Conservation (phyloP, 306 rosid genomes). For the Quercus aquifolioides region DNA sequence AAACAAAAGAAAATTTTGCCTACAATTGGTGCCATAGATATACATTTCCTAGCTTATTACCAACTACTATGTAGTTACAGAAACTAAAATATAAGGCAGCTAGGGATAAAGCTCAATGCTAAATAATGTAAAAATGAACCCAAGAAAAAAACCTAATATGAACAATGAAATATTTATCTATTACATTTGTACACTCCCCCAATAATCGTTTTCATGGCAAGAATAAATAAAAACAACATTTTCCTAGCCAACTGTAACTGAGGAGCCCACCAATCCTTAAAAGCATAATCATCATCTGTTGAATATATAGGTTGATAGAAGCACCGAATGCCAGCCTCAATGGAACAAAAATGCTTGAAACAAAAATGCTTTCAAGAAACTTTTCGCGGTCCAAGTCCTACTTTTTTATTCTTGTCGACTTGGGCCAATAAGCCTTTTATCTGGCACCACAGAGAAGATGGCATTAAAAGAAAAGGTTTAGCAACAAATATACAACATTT, state of each 20-base stretch:
- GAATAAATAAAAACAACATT: constrained; percentile 28
- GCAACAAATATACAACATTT: neutral
- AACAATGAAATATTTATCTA: constrained; percentile 23
- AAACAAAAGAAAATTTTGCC: neutral
- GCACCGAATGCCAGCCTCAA: neutral
- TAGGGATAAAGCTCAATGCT: neutral
- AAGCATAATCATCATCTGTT: neutral
- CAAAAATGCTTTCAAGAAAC: neutral
- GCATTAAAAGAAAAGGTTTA: neutral
- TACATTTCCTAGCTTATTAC: constrained; percentile 47
- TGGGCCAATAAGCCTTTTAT: neutral
- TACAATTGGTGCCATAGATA: constrained; percentile 29
- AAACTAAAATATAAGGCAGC: constrained; percentile 2
- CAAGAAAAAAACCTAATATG: constrained; percentile 25
- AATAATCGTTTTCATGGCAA: constrained; percentile 33
- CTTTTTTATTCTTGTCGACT: neutral
- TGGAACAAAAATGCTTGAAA: neutral
- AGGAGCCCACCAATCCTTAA: constrained; percentile 12
- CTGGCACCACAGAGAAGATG: neutral
- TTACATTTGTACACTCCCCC: constrained; percentile 32
- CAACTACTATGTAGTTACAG: neutral
- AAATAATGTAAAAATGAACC: neutral
- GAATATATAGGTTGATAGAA: neutral
- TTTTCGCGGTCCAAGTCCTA: neutral
- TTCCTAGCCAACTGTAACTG: constrained; percentile 41